A percentile compares a stretch with the other conserved stretches of the same genome.
These are phyloP conservation scores for Stephanocyclus meneghinianus DNA, from an alignment of 352 stramenopile genomes.

Conservation along the genomic window DNA sequence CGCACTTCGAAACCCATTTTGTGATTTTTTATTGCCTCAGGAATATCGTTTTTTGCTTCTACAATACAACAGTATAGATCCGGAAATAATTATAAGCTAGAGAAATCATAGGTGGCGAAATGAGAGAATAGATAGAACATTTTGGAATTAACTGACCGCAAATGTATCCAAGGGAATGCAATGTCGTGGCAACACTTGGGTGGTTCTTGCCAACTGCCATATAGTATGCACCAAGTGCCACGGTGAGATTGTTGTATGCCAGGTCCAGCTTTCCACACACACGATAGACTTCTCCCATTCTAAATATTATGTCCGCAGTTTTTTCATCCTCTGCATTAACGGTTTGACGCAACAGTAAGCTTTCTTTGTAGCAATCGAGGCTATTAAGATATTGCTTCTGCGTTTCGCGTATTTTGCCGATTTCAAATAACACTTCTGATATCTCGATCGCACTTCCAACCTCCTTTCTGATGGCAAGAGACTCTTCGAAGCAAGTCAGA, in stretches of 20 bases:
- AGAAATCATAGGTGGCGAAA: background rate
- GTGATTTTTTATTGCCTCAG: constrained; percentile 61
- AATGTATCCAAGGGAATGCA: constrained; percentile 53
- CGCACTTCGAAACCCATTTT: constrained; percentile 55
- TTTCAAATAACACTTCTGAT: constrained; percentile 56
- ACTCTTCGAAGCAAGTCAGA: constrained; percentile 51
- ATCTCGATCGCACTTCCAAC: constrained; percentile 44
- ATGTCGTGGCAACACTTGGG: constrained; percentile 51
- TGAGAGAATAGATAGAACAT: background rate
- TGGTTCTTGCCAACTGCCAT: constrained; percentile 53
- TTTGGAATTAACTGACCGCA: constrained; percentile 25
- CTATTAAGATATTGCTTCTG: constrained; percentile 56
- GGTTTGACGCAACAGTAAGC: constrained; percentile 38
- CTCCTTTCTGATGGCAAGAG: constrained; percentile 45
- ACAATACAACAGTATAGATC: background rate
- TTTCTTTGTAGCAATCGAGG: constrained; percentile 50
- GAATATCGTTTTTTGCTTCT: constrained; percentile 43
- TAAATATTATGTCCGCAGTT: constrained; percentile 48
- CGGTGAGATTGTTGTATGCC: constrained; percentile 40
- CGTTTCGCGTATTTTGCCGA: constrained; percentile 42
- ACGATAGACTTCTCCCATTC: constrained; percentile 47
- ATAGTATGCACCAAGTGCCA: constrained; percentile 51
- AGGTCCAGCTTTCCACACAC: constrained; percentile 38
- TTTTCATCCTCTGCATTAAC: constrained; percentile 51
- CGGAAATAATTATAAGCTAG: background rate